Evolutionary conservation across 352 stramenopile genomes (phyloP), one percentile per base, ranked within the genome.

Genomic region (Globisporangium takayamanum): DNA sequence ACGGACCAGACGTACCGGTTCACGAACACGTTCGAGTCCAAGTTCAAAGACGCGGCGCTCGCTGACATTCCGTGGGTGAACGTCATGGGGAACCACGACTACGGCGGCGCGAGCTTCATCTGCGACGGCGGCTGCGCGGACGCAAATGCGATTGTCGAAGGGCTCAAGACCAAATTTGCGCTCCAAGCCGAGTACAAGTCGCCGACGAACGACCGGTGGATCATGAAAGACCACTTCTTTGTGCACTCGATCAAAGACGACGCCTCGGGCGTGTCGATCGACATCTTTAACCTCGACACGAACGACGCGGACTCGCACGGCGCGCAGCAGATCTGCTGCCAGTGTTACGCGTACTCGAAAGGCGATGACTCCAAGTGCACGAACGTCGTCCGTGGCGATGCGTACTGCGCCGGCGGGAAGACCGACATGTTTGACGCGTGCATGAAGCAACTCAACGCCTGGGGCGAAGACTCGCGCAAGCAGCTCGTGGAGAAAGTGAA

Each of bases 251-350:
- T 95, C 45, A 64, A 71, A 20, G 75, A 89, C 51, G 67, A 80
- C 15, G 64, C 46, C 18, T 78, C 69, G 14, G 79, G 78, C 50
- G 68, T 92, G 49, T 88, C 67, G 16, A 83, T 95, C 53, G 85
- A 95, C 52, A 86, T 95, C 33, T 95, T 92, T 55, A 95, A 92
- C 59, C 42, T 95, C 15, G 84, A 95, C 64, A 92, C 80, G 51
- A 95, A 89, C 62, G 76, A 87, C 48, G 80, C 80, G 0, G 78
- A 72, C 33, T 73, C 76, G 7, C 81, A 91, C 66, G 78, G 71
- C 26, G 77, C 74, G 18, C 73, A 78, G 50, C 77, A 93, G 49
- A 82, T 88, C 16, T 94, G 84, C 51, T 94, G 84, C 58, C 84
- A 94, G 61, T 94, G 84, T 72, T 94, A 89, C 59, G 84, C 78